Conservation (phyloP, 2,329 filamentous ascomycete genomes). For the Albifimbria verrucaria region DNA sequence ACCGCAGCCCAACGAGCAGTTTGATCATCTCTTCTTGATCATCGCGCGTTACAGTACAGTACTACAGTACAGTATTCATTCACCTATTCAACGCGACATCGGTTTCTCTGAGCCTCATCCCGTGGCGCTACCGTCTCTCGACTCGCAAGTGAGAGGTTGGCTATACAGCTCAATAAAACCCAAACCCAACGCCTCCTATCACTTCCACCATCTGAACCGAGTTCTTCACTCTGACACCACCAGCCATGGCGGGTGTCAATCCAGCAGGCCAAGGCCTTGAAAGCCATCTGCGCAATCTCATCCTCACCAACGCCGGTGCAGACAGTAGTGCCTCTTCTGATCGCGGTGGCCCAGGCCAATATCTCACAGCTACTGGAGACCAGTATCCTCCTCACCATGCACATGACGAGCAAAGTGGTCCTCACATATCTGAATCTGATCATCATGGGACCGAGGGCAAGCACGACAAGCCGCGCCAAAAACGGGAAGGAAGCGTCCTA, state of each 20-base stretch:
- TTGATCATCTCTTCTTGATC: no score
- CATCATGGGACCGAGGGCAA: no score
- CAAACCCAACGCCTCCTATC: neutral
- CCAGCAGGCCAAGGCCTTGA: slow-evolving; percentile 38
- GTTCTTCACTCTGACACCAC: neutral
- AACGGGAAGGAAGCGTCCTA: slow-evolving; percentile 47
- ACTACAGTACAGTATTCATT: neutral
- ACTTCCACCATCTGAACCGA: no score
- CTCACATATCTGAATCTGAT: no score
- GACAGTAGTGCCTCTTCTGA: neutral
- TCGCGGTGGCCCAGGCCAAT: neutral
- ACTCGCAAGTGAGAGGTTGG: no score
- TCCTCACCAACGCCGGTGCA: slow-evolving; percentile 46
- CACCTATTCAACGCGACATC: neutral
- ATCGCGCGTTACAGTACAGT: no score
- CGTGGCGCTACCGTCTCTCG: no score
- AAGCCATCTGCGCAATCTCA: slow-evolving; percentile 56
- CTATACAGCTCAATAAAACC: neutral
- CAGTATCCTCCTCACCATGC: no score
- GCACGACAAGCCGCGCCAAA: slow-evolving; percentile 17
- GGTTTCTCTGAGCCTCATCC: no score
- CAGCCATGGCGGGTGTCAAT: slow-evolving; percentile 3
- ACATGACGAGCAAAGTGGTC: no score
- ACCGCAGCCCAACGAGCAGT: neutral
- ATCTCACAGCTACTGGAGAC: no score